A percentile compares a stretch with the other conserved stretches of the same genome.
These are phyloP conservation scores for Phytophthora agathidicida DNA, from an alignment of 352 stramenopile species.

Conservation along the genomic window DNA sequence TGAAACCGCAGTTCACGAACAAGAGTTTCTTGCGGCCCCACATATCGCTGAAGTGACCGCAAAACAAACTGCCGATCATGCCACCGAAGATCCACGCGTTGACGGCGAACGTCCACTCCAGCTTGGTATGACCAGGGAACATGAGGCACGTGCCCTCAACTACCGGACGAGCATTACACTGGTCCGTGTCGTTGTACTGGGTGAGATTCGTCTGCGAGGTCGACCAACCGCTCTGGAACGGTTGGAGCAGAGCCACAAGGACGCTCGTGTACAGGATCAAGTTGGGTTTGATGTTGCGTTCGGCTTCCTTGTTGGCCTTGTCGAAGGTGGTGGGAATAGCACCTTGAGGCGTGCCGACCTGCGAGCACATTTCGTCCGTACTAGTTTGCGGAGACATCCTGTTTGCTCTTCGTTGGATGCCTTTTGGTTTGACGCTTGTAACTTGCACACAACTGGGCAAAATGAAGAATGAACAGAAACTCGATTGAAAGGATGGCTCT, in stretches of 20 bases:
- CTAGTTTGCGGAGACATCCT: conserved; percentile 27
- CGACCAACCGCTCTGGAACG: conserved; percentile 61
- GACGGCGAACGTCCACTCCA: conserved; percentile 26
- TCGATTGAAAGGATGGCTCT: too few relatives aligned
- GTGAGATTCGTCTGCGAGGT: conserved; percentile 59
- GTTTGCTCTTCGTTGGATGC: conserved; percentile 1
- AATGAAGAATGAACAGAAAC: conserved; percentile 23
- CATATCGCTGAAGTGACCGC: conserved; percentile 20
- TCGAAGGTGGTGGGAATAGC: conserved; percentile 9
- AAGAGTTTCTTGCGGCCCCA: conserved; percentile 29
- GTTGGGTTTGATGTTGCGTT: conserved; percentile 33
- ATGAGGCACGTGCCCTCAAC: conserved; percentile 25
- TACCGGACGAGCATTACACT: conserved; percentile 23
- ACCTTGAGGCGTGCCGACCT: conserved; percentile 4
- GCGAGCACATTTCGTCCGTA: conserved; percentile 29
- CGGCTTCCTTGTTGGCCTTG: conserved; percentile 35
- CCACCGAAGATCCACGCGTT: conserved; percentile 28
- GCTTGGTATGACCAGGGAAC: conserved; percentile 22
- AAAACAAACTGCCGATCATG: conserved; percentile 27
- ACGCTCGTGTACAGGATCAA: conserved; percentile 53
- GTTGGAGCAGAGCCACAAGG: conserved; percentile 47
- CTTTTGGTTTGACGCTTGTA: background rate
- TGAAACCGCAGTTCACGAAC: conserved; percentile 38
- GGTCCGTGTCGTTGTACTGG: conserved; percentile 26
- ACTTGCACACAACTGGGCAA: conserved; percentile 10